Evolutionary conservation across 345 rosid genomes (phyloP).

Genomic region (Rhodamnia argentea): DNA sequence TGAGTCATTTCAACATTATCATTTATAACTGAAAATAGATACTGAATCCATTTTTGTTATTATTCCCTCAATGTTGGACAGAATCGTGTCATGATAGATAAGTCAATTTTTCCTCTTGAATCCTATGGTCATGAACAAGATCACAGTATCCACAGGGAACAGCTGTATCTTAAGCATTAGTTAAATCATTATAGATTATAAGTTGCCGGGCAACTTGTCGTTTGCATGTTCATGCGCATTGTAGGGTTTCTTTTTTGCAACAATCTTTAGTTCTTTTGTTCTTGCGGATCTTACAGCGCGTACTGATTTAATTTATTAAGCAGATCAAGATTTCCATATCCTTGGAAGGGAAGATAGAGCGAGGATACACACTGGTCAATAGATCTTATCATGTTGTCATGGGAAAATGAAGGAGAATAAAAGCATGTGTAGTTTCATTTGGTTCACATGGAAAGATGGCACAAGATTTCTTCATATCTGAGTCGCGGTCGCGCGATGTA

Average conservation of each 20-base stretch:
- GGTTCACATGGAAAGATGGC: constrained; percentile 37
- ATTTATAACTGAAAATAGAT: too few relatives aligned
- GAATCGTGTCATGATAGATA: background rate
- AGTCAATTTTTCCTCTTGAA: background rate
- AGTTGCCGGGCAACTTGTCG: background rate
- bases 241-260: background rate
- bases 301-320: background rate
- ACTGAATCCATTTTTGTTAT: background rate
- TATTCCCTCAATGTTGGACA: background rate
- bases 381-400: background rate
- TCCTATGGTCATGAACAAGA: background rate
- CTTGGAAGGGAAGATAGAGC: background rate
- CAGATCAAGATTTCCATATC: background rate
- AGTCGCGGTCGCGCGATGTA: background rate
- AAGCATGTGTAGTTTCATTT: constrained; percentile 29
- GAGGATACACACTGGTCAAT: constrained; percentile 1
- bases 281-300: background rate
- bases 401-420: constrained; percentile 8
- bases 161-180: background rate
- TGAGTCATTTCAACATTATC: constrained; percentile 12
- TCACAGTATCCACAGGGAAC: background rate
- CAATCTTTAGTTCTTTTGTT: background rate
- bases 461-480: constrained; percentile 4
- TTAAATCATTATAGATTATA: background rate
- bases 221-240: background rate